A percentile compares a stretch with the other conserved stretches of the same genome.
These are phyloP conservation scores for Bruguiera gymnorhiza DNA, from an alignment of 345 rosid genomes.

Conservation along the genomic window DNA sequence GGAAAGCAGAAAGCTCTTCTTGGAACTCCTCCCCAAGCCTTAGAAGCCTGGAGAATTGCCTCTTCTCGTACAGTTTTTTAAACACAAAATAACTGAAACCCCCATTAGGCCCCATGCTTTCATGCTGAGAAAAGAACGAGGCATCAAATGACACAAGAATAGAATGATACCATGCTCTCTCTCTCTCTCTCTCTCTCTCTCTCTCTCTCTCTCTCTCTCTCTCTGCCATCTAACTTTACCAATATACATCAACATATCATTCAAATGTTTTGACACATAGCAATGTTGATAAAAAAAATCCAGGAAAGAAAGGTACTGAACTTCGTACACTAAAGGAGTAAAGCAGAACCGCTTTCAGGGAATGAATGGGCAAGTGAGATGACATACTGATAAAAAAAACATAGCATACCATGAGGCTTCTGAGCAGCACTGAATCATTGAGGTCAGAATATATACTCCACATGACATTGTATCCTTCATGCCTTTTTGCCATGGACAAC, in stretches of 20 bases:
- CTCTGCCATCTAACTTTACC: no score
- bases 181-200: no score
- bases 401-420: slow-evolving; percentile 71
- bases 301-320: no score
- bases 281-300: no score
- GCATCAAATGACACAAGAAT: slow-evolving; percentile 3
- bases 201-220: no score
- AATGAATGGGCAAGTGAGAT: not conserved
- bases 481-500: slow-evolving; percentile 68
- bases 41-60: slow-evolving; percentile 72
- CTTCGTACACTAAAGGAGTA: no score
- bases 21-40: slow-evolving; percentile 96
- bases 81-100: slow-evolving; percentile 94
- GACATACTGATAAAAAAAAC: slow-evolving; percentile 6
- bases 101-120: slow-evolving; percentile 83
- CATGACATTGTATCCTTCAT: slow-evolving; percentile 73
- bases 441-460: slow-evolving; percentile 88
- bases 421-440: slow-evolving; percentile 69
- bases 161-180: no score
- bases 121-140: slow-evolving; percentile 50
- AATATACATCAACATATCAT: no score
- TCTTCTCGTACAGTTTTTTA: slow-evolving; percentile 57
- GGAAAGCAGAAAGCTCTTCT: slow-evolving; percentile 65
- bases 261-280: no score
- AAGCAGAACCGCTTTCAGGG: not conserved